Conservation (phyloP, 768 basidiomycete species). For the Tulasnella sp. region DNA sequence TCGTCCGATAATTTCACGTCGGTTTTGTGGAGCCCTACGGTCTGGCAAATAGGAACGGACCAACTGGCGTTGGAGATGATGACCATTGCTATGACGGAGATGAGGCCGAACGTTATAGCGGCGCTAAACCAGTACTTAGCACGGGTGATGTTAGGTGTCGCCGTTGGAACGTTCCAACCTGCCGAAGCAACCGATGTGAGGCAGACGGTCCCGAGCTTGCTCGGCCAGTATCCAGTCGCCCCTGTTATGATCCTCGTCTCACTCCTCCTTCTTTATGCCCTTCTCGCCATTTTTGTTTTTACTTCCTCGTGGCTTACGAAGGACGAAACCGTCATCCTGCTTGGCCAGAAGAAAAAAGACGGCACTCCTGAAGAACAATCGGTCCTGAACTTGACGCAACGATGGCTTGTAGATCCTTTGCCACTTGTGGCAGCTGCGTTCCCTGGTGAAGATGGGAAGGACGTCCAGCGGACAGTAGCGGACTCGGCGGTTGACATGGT, state of each 20-base stretch:
- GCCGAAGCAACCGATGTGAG: not conserved
- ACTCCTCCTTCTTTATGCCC: not conserved
- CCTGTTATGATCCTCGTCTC: not conserved
- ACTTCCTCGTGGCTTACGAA: not conserved
- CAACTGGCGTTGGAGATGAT: not conserved
- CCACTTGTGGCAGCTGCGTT: not conserved
- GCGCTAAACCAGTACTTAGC: not conserved
- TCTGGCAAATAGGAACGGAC: not conserved
- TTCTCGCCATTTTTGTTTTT: not conserved
- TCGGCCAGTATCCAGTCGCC: not conserved
- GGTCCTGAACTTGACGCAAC: not conserved
- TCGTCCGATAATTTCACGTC: not conserved
- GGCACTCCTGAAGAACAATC: not conserved
- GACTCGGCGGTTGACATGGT: not conserved
- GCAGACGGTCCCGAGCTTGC: not conserved
- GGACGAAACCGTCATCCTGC: not conserved
- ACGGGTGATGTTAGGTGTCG: not conserved
- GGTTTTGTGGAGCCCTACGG: not conserved
- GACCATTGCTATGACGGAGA: not conserved
- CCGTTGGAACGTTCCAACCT: not conserved
- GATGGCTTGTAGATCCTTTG: not conserved
- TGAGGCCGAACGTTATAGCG: not conserved
- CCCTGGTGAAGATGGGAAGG: not conserved
- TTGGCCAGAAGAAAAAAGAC: not conserved
- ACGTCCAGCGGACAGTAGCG: not conserved